Conservation (phyloP, 2,329 filamentous ascomycete species). For the Penicillium italicum region DNA sequence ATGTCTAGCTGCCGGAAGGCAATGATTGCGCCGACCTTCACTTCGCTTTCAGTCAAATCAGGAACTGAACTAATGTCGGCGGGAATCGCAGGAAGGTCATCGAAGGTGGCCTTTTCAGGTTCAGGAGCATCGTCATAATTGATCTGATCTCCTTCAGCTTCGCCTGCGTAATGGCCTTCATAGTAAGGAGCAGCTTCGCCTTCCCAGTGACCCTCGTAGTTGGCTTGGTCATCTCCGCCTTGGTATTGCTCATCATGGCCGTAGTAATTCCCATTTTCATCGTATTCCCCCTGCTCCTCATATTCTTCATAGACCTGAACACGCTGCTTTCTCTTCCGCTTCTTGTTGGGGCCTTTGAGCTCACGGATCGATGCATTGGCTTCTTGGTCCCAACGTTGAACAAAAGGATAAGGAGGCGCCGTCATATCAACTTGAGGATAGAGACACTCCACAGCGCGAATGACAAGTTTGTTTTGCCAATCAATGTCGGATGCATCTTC, state of each 20-base stretch:
- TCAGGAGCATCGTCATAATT: slow-evolving; percentile 43
- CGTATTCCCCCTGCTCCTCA: slow-evolving; percentile 42
- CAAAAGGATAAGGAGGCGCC: slow-evolving; percentile 82
- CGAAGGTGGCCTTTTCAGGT: slow-evolving; percentile 27
- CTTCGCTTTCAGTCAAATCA: slow-evolving; percentile 31
- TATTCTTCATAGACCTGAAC: slow-evolving; percentile 45
- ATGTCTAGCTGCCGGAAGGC: slow-evolving; percentile 48
- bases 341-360: slow-evolving; percentile 36
- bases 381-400: slow-evolving; percentile 82
- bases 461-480: slow-evolving; percentile 71
- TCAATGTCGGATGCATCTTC: slow-evolving; percentile 54
- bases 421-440: slow-evolving; percentile 65
- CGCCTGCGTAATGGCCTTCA: slow-evolving; percentile 12
- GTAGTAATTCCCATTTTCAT: slow-evolving; percentile 36
- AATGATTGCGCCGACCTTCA: slow-evolving; percentile 40
- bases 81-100: slow-evolving; percentile 48
- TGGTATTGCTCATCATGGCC: slow-evolving; percentile 39
- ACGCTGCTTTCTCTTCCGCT: slow-evolving; percentile 50
- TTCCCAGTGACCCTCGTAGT: slow-evolving; percentile 1
- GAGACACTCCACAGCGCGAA: slow-evolving; percentile 80
- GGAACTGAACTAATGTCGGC: slow-evolving; percentile 64
- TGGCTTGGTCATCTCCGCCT: slow-evolving; percentile 25
- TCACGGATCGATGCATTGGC: slow-evolving; percentile 52
- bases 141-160: slow-evolving; percentile 27
- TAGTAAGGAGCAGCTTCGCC: slow-evolving; percentile 18